These are phyloP conservation scores for Biscutella auriculata DNA, from an alignment of 441 rosid genomes.

Conservation along the genomic window DNA sequence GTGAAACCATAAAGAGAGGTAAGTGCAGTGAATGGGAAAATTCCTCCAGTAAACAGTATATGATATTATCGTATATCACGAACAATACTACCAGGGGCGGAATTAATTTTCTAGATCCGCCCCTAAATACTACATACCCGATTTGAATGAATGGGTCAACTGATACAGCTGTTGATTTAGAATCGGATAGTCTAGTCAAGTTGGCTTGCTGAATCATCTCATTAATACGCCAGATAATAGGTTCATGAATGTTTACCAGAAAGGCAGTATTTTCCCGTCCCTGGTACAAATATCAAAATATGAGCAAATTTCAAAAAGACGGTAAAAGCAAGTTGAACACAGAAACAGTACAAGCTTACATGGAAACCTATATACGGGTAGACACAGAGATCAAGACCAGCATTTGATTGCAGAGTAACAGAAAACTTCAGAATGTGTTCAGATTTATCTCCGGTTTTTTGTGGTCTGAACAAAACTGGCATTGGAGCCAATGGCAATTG, in stretches of 20 bases:
- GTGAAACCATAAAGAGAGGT: background rate
- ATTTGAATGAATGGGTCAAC: constrained; percentile 95
- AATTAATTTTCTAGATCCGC: too few species aligned
- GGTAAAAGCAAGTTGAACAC: background rate
- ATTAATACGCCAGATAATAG: constrained; percentile 96
- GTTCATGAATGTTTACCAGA: constrained; percentile 83
- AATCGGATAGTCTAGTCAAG: constrained; percentile 52
- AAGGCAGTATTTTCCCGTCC: constrained; percentile 81
- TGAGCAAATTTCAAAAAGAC: background rate
- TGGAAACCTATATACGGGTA: constrained; percentile 83
- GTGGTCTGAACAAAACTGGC: constrained; percentile 97
- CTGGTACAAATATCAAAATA: constrained; percentile 30
- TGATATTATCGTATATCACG: background rate
- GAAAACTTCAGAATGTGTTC: constrained; percentile 74
- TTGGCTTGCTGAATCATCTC: constrained; percentile 93
- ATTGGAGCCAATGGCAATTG: constrained; percentile 88
- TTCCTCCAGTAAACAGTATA: background rate
- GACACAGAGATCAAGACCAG: constrained; percentile 65
- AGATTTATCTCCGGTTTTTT: constrained; percentile 55
- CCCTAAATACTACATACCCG: constrained; percentile 65
- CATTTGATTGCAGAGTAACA: constrained; percentile 68
- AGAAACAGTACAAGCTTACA: constrained; percentile 28
- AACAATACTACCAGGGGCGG: background rate
- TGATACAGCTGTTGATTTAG: constrained; percentile 71
- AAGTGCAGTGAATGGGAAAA: background rate